Evolutionary conservation across 352 stramenopile genomes (phyloP).

Genomic region (Saprolegnia diclina): DNA sequence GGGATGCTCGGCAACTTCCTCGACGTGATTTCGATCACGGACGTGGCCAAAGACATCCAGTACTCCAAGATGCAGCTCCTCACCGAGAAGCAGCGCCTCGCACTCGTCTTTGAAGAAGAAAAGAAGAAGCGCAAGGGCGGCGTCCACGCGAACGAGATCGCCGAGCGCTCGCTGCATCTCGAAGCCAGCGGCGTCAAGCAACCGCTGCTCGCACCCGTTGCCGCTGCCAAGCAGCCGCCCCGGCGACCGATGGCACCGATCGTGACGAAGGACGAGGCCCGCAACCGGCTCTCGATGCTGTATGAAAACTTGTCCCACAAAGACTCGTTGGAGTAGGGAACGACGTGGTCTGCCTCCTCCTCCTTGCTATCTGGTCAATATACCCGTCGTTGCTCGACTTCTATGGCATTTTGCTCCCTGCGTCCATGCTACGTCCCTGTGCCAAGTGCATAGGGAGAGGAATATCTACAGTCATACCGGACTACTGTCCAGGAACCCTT

Average conservation of each 20-base stretch:
- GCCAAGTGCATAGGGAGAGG: no score
- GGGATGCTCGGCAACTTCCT: constrained; percentile 25
- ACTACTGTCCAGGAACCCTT: no score
- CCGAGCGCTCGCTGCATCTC: background rate
- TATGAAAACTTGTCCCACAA: background rate
- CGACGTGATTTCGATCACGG: constrained; percentile 24
- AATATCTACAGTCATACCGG: background rate
- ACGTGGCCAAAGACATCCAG: constrained; percentile 28
- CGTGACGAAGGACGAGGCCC: background rate
- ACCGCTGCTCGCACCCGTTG: background rate
- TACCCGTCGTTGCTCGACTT: no score
- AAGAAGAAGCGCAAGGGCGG: background rate
- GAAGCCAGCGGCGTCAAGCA: constrained; percentile 5
- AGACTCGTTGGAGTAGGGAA: background rate
- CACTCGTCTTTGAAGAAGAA: constrained; percentile 11
- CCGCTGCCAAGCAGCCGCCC: background rate
- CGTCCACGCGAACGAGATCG: background rate
- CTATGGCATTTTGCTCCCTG: background rate
- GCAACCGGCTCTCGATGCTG: background rate
- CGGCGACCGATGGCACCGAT: background rate
- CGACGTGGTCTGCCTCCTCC: no score
- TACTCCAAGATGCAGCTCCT: constrained; percentile 21
- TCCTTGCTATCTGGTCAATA: no score
- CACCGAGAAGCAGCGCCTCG: constrained; percentile 26
- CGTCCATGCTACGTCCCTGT: no score